Base-by-base conservation (phyloP, 192 early-diverging fungal species). In the Backusella morwellensis region DNA sequence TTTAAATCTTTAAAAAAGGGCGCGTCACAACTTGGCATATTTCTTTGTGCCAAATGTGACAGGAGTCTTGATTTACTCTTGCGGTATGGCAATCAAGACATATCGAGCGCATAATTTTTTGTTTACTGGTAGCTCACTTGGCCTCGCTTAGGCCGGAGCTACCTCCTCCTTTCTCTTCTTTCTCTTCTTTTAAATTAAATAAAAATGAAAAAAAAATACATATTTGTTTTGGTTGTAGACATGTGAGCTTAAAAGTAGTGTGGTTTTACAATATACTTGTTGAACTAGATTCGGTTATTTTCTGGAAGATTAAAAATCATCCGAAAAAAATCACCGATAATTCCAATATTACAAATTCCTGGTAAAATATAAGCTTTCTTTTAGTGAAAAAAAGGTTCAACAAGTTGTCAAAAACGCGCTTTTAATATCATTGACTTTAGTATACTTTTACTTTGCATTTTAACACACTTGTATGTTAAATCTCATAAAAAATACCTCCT, bases 51-150 rank as follows among this genome's bases (percentile, higher is more conserved):
- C 21, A 21, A 32, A 66, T 73, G 77, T 78, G 72, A 74, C 71
- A 74, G 54, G 77, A 78, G 66, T 73, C 66, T 68, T 75, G 47
- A 35, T 47, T 73, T 66, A 78, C 69, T 79, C 73, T 75, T 79
- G 78, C 73, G 78, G 78, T 79, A 79, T 79, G 78, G 78, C 73
- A 70, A 82, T 82, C 80, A 82, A 82, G 80, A 82, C 80, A 82
- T 82, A 77, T 82, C 80, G 74, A 82, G 77, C 76, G 80, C 80
- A 82, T 82, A 82, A 82, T 82, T 82, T 82, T 82, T 82, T 68
- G 36, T 29, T 47, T 59, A 50, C 29, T 47, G 77, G 77, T 56
- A 77, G 74, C 32, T 79, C 78, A 70, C 56, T 54, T 77, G 80
- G 77, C 77, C 75, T 78, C 80, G 80, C 80, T 81, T 35, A 75